Evolutionary conservation across 225 moss, liverwort and hornwort species (phyloP).

Genomic region (Marchantia paleacea): DNA sequence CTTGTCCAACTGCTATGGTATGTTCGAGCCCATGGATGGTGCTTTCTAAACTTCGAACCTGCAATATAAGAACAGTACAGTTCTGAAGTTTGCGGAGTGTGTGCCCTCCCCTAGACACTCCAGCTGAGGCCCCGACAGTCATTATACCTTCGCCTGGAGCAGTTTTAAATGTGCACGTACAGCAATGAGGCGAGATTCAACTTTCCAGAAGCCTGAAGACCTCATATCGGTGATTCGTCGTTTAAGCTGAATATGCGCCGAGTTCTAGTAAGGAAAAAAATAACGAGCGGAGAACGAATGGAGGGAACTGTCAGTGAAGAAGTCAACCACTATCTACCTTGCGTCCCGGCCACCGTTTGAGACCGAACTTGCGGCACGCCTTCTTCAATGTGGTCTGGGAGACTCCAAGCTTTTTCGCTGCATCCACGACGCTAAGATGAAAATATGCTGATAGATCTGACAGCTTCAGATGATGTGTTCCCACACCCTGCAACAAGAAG

Average conservation of each 20-base stretch:
- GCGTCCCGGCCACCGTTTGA: constrained; percentile 91
- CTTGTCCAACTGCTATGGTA: constrained; percentile 77
- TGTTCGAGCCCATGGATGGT: constrained; percentile 78
- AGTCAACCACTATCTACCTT: constrained; percentile 46
- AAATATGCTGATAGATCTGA: constrained; percentile 73
- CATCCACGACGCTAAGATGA: constrained; percentile 86
- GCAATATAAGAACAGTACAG: not conserved
- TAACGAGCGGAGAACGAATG: too few relatives aligned
- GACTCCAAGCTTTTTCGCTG: constrained; percentile 88
- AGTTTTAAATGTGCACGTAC: too few relatives aligned
- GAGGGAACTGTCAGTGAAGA: too few relatives aligned
- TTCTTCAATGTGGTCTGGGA: constrained; percentile 92
- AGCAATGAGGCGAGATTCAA: too few relatives aligned
- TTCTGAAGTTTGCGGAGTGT: not conserved
- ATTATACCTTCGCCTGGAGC: too few relatives aligned
- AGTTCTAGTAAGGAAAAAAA: too few relatives aligned
- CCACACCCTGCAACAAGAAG: constrained; percentile 52
- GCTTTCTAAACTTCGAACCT: constrained; percentile 90
- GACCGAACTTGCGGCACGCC: constrained; percentile 88
- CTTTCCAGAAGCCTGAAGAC: too few relatives aligned
- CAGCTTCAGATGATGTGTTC: constrained; percentile 70
- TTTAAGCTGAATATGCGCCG: not conserved
- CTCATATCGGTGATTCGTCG: not conserved
- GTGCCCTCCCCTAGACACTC: not conserved
- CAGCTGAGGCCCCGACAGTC: too few relatives aligned